These are phyloP conservation scores for Salix arbutifolia DNA, from an alignment of 345 rosid species.

Conservation along the genomic window DNA sequence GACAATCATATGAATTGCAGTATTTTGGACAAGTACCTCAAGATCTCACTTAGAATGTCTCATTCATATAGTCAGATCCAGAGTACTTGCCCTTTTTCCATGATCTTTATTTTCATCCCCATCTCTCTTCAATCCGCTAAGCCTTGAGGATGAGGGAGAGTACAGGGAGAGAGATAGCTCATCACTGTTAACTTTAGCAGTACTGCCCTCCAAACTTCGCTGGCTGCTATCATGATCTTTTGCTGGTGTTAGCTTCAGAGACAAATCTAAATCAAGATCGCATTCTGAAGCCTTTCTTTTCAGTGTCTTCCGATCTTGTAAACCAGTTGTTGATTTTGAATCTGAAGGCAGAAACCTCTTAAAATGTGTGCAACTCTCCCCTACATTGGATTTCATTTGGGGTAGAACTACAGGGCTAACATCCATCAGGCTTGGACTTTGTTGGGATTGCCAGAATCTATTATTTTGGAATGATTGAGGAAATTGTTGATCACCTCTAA, in stretches of 20 bases:
- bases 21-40: constrained; percentile 65
- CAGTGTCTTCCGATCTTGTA: constrained; percentile 25
- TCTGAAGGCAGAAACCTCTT: background rate
- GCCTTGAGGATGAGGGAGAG: constrained; percentile 30
- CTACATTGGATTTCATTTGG: constrained; percentile 1
- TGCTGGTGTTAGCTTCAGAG: constrained; percentile 13
- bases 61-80: constrained; percentile 94
- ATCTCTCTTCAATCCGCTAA: constrained; percentile 38
- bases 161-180: constrained; percentile 20
- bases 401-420: background rate
- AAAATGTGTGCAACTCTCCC: background rate
- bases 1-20: constrained; percentile 8
- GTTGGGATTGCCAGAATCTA: constrained; percentile 12
- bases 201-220: background rate
- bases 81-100: constrained; percentile 71
- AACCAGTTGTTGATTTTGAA: background rate
- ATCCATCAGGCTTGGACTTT: constrained; percentile 20
- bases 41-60: constrained; percentile 88
- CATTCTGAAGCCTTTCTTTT: constrained; percentile 41
- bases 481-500: constrained; percentile 3
- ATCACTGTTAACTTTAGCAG: constrained; percentile 15
- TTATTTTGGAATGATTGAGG: constrained; percentile 3
- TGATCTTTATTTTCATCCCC: constrained; percentile 20
- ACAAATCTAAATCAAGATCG: constrained; percentile 22
- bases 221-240: constrained; percentile 1